phyloP scores from a whole-genome alignment of 2,329 filamentous ascomycete genomes.

The Ascomycota sp. region DNA sequence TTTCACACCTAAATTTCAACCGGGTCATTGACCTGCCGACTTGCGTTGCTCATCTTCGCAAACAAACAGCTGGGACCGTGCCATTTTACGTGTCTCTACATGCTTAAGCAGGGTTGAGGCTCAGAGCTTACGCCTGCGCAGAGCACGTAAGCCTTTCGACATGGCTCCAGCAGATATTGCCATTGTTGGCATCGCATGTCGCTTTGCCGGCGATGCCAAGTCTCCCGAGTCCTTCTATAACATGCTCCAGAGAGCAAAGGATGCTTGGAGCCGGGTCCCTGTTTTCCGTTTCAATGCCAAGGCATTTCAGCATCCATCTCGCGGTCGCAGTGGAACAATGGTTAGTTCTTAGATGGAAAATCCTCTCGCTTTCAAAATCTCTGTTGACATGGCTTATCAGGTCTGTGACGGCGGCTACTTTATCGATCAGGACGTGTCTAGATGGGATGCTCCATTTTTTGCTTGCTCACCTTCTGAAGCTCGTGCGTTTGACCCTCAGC shows the following conservation, averaged over 20 bases:
- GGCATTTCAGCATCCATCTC: neutral
- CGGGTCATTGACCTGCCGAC: too few species aligned
- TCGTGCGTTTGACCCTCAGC: neutral
- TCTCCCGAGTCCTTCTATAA: neutral
- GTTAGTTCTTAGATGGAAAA: too few species aligned
- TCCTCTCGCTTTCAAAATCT: too few species aligned
- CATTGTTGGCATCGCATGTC: neutral
- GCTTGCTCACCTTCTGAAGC: neutral
- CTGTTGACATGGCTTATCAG: neutral
- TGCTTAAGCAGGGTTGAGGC: too few species aligned
- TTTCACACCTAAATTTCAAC: too few species aligned
- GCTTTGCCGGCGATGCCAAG: neutral
- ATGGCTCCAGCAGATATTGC: neutral
- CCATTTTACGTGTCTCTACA: too few species aligned
- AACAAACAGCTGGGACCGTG: too few species aligned
- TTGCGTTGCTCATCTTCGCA: too few species aligned
- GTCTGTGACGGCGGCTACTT: neutral
- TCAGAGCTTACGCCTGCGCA: too few species aligned
- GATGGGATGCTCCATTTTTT: neutral
- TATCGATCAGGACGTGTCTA: neutral
- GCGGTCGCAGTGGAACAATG: neutral
- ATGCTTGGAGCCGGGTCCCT: neutral
- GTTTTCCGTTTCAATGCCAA: neutral
- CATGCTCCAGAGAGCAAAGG: neutral
- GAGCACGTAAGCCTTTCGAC: too few species aligned